A percentile compares a stretch with the other conserved stretches of the same genome.
Evolutionary conservation across 2,329 filamentous ascomycete species (phyloP).

Genomic region (Nemania sp.): DNA sequence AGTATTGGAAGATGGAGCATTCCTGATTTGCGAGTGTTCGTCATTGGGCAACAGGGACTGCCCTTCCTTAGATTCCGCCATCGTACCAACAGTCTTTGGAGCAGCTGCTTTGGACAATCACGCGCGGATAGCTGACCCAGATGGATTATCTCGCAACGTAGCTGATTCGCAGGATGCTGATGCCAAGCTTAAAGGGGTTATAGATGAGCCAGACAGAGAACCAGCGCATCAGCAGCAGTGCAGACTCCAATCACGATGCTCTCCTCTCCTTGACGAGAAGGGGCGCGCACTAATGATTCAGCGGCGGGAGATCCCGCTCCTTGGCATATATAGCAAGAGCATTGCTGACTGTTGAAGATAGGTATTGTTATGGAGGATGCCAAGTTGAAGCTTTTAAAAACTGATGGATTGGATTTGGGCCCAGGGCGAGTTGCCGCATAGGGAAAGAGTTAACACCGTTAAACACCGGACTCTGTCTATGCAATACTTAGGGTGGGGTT

Average conservation of each 20-base stretch:
- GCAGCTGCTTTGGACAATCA: not conserved
- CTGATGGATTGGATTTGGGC: too few relatives aligned
- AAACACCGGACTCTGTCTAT: constrained; percentile 4
- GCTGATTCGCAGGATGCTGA: not conserved
- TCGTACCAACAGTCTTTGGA: not conserved
- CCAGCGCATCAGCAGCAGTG: not conserved
- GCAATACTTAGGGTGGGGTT: too few relatives aligned
- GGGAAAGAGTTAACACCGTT: constrained; percentile 4
- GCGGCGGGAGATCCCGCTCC: not conserved
- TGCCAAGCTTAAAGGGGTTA: not conserved
- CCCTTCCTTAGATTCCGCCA: constrained; percentile 11
- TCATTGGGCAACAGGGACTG: not conserved
- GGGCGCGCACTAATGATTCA: not conserved
- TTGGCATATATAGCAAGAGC: not conserved
- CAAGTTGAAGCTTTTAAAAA: too few relatives aligned
- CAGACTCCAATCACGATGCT: not conserved
- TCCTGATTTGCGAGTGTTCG: not conserved
- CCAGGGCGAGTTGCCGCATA: constrained; percentile 1
- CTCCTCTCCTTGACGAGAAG: not conserved
- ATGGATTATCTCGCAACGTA: not conserved
- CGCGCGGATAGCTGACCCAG: not conserved
- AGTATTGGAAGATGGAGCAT: not conserved
- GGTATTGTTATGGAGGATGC: not conserved
- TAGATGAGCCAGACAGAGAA: too few relatives aligned
- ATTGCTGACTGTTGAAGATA: not conserved